Evolutionary conservation across 495 filamentous ascomycete genomes (phyloP).

Genomic region (Aspergillus wentii): DNA sequence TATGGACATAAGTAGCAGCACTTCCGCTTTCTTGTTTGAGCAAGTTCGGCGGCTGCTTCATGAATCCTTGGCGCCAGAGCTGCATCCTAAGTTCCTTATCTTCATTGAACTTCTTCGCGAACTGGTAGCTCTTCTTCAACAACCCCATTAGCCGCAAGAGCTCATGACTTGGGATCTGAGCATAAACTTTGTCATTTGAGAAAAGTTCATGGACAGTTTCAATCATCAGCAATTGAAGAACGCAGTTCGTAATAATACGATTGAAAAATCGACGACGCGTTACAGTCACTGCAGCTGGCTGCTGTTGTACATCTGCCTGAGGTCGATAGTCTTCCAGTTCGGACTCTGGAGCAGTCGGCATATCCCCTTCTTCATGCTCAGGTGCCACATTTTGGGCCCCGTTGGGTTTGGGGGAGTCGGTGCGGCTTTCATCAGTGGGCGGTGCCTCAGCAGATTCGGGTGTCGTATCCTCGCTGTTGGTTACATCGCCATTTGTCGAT

Average conservation of each 20-base stretch:
- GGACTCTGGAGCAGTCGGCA: conserved; percentile 30
- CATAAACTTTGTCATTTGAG: conserved; percentile 93
- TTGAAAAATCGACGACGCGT: conserved; percentile 97
- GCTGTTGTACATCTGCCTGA: conserved; percentile 60
- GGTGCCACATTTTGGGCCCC: conserved; percentile 39
- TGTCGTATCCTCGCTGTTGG: conserved; percentile 20
- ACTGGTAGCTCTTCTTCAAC: conserved; percentile 90
- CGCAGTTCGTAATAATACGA: conserved; percentile 98
- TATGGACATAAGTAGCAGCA: conserved; percentile 89
- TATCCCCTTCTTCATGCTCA: conserved; percentile 36
- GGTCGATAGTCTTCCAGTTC: conserved; percentile 89
- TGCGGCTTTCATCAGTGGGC: conserved; percentile 18
- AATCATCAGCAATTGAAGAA: conserved; percentile 96
- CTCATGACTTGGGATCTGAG: conserved; percentile 81
- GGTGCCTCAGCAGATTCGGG: conserved; percentile 12
- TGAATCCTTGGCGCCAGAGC: conserved; percentile 95
- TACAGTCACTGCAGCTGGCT: conserved; percentile 85
- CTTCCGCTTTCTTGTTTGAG: conserved; percentile 94
- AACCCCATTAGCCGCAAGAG: conserved; percentile 89
- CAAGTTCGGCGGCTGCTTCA: conserved; percentile 99
- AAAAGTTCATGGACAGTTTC: conserved; percentile 98
- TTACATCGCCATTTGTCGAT: conserved; percentile 26
- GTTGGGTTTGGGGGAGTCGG: conserved; percentile 60
- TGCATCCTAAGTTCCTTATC: conserved; percentile 94
- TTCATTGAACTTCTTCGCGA: conserved; percentile 94